Conservation (phyloP, 148 eudicot genomes). For the Amaranthus hypochondriacus region DNA sequence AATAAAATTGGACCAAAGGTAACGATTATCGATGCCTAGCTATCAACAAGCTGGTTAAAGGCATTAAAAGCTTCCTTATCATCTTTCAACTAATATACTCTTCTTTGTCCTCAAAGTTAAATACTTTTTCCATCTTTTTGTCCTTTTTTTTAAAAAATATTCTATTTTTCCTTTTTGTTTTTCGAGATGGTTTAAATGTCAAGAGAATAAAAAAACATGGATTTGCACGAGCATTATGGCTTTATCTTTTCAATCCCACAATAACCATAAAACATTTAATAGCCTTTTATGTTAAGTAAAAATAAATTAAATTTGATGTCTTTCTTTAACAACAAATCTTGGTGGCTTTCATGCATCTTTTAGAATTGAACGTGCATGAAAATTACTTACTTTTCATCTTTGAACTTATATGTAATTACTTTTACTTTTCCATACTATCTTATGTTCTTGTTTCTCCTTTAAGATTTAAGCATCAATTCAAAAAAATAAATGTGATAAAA, state of each 20-base stretch:
- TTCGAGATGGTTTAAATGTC: slow-evolving; percentile 12
- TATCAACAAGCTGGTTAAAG: slow-evolving; percentile 21
- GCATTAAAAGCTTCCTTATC: slow-evolving; percentile 30
- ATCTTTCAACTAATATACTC: slow-evolving; percentile 17
- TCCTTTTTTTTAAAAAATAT: not conserved
- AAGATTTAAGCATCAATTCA: not conserved
- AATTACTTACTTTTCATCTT: slow-evolving; percentile 8
- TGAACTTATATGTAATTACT: slow-evolving; percentile 3
- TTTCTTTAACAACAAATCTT: slow-evolving; percentile 6
- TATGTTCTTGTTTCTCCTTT: not conserved
- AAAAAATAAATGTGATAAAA: not conserved
- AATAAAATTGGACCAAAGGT: slow-evolving; percentile 24
- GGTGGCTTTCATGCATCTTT: slow-evolving; percentile 13
- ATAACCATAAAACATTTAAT: slow-evolving; percentile 10
- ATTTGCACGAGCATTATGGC: slow-evolving; percentile 14
- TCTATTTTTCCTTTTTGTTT: slow-evolving; percentile 7
- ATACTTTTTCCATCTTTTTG: slow-evolving; percentile 21
- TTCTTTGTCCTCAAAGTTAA: not conserved
- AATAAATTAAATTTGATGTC: too few species aligned
- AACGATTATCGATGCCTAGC: slow-evolving; percentile 18
- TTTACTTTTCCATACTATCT: slow-evolving; percentile 4
- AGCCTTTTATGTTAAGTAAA: not conserved
- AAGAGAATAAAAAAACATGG: slow-evolving; percentile 11
- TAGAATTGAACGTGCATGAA: slow-evolving; percentile 10
- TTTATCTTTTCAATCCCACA: not conserved